These are phyloP conservation scores for Rhodamnia argentea DNA, from an alignment of 345 rosid genomes.

Conservation along the genomic window DNA sequence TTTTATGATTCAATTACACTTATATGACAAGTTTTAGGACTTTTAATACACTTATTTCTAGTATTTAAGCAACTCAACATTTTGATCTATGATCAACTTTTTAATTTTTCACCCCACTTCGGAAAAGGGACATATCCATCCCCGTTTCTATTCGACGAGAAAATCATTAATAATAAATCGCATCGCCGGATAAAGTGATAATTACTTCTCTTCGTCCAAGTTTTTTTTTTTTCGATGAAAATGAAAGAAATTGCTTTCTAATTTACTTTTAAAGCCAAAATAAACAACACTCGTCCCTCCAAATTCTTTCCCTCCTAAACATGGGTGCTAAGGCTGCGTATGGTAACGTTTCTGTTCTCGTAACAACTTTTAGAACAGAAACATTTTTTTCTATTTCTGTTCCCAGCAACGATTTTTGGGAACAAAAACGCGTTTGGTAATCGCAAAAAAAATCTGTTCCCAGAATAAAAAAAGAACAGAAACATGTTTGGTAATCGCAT, in stretches of 20 bases:
- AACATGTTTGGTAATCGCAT: no score
- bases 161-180: background rate
- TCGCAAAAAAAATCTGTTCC: no score
- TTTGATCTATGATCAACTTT: background rate
- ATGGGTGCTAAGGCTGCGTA: no score
- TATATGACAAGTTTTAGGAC: no score
- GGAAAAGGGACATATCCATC: background rate
- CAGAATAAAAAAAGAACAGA: no score
- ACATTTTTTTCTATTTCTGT: no score
- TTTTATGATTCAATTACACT: no score
- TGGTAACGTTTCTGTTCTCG: no score
- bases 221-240: background rate
- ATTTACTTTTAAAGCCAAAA: background rate
- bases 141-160: background rate
- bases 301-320: background rate
- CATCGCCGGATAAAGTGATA: background rate
- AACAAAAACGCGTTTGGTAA: no score
- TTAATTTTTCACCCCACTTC: background rate
- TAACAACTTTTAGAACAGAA: no score
- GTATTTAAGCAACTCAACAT: background rate
- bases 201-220: background rate
- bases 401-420: no score
- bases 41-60: no score
- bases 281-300: background rate
- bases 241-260: background rate